Base-by-base conservation (phyloP, 495 filamentous ascomycete genomes). In the Penicillium ucsense region DNA sequence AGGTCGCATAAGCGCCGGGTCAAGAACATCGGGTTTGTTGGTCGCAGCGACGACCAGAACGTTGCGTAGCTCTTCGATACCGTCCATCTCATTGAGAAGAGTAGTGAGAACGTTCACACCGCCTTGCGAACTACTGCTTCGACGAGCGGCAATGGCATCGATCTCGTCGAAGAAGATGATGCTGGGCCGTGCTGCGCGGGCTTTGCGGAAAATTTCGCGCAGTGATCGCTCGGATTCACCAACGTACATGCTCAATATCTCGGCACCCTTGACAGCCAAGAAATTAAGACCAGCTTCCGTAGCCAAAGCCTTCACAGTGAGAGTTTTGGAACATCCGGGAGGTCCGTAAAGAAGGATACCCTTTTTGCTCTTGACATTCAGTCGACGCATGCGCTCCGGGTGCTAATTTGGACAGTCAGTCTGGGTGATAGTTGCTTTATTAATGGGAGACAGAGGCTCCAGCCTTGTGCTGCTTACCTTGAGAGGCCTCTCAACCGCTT, bases 111-210 rank as follows among this genome's bases (percentile, higher is more conserved):
- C 85, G 64, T 95, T 92, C 20, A 95, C 73, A 28, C 77, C 71
- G 4, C 66, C 69, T 27, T 75, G 68, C 9, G 72, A 66, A 31
- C 64, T 67, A 35, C 70, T 70, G 33, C 80, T 75, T 27, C 89
- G 77, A 50, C 81, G 79, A 7, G 83, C 80, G n/a, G 82, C 89
- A 48, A 98, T 89, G 4, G 89, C 82, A 68, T 98, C 92, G 56
- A 98, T 94, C 63, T 98, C 92, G 63, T 98, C 92, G 58, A 98
- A 97, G 72, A 98, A 98, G 49, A 98, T 89, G 61, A 98, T 91
- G 61, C 85, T 88, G 4, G 92, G 92, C 45, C 82, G 81, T 28
- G 90, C 92, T 35, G 85, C 83, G 38, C 88, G 76, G 3, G 92
- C 92, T 52, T 89, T 88, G 43, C 83, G 76, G 65, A 98, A 98